These are phyloP conservation scores for Cyclostephanos invisitatus DNA, from an alignment of 108 stramenopile species.

Conservation along the genomic window DNA sequence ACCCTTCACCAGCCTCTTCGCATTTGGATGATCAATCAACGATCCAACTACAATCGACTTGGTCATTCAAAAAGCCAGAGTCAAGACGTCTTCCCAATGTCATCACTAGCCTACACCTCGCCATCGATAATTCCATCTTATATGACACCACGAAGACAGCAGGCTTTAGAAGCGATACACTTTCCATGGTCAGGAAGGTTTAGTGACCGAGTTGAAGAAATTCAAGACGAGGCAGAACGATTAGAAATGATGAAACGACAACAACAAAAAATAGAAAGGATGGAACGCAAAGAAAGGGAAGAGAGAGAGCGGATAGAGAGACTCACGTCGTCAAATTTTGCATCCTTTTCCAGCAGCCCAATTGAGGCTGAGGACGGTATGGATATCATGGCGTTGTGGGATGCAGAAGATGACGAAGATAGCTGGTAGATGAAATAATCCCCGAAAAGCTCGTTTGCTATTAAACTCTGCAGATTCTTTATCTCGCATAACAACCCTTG, in stretches of 20 bases:
- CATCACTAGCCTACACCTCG: conserved; percentile 1
- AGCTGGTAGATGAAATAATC: not conserved
- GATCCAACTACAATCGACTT: conserved; percentile 44
- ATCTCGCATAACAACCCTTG: too few species aligned
- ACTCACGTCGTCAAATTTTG: conserved; percentile 17
- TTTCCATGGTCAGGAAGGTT: conserved; percentile 49
- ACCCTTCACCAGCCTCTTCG: conserved; percentile 34
- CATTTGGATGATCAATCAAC: conserved; percentile 49
- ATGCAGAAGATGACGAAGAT: conserved; percentile 42
- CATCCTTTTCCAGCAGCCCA: not conserved
- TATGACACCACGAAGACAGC: conserved; percentile 40
- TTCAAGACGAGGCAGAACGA: conserved; percentile 25
- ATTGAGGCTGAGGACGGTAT: conserved; percentile 5
- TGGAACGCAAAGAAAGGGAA: conserved; percentile 21
- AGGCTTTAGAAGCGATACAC: conserved; percentile 39
- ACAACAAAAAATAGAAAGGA: conserved; percentile 13
- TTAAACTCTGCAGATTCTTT: too few species aligned
- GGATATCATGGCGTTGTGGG: conserved; percentile 49
- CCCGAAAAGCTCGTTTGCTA: too few species aligned
- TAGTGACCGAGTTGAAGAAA: conserved; percentile 36
- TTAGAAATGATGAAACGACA: conserved; percentile 16
- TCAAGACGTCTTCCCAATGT: not conserved
- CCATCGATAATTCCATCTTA: conserved; percentile 25
- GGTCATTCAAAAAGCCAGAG: conserved; percentile 10
- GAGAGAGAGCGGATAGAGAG: conserved; percentile 27